Conservation (phyloP, 75 land plant species). For the Chamaecyparis obtusa region DNA sequence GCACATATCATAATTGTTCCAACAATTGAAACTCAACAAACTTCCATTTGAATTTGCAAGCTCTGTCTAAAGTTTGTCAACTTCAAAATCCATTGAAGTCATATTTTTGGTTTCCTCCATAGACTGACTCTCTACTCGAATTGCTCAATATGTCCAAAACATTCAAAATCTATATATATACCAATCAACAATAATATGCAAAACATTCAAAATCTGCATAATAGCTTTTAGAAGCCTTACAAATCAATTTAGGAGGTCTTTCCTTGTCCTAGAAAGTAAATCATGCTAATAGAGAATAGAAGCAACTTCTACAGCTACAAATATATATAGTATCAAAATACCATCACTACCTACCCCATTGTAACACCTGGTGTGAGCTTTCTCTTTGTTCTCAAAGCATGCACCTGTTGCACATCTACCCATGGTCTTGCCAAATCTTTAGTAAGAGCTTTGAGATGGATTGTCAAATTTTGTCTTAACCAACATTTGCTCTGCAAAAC, state of each 20-base stretch:
- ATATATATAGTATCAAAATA: background rate
- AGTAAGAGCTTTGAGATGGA: constrained; percentile 35
- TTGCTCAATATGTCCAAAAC: constrained; percentile 38
- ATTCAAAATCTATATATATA: constrained; percentile 23
- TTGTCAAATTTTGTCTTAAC: constrained; percentile 49
- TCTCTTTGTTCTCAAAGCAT: constrained; percentile 58
- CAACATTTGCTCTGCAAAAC: constrained; percentile 45
- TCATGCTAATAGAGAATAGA: background rate
- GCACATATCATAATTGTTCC: background rate
- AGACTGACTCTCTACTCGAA: constrained; percentile 51
- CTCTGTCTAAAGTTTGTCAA: constrained; percentile 76
- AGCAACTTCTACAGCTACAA: constrained; percentile 1
- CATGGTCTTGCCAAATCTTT: constrained; percentile 47
- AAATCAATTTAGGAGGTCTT: background rate
- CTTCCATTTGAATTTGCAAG: constrained; percentile 63
- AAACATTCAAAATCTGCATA: background rate
- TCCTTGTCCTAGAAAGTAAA: background rate
- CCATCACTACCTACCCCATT: constrained; percentile 50
- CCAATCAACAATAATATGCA: background rate
- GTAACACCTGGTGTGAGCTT: constrained; percentile 50
- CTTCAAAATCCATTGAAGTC: constrained; percentile 63
- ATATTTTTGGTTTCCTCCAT: constrained; percentile 64
- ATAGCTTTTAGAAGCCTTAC: background rate
- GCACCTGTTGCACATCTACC: constrained; percentile 58
- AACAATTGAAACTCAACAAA: constrained; percentile 36